Percentiles rank a stretch among this genome's conserved stretches.
These are phyloP conservation scores for Plenodomus tracheiphilus DNA, from an alignment of 2,329 filamentous ascomycete genomes.

Conservation along the genomic window DNA sequence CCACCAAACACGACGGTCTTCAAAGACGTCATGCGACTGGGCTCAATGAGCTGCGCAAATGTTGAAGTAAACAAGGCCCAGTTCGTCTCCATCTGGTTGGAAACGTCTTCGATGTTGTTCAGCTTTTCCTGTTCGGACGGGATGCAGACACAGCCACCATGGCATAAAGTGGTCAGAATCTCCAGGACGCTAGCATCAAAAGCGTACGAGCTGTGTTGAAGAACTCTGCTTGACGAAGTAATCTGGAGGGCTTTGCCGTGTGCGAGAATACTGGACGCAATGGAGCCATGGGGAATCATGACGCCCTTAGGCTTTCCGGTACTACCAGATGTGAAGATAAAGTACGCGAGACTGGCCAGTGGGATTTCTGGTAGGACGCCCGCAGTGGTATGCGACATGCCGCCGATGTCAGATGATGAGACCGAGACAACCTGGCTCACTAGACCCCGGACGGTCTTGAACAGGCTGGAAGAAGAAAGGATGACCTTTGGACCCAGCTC, in stretches of 20 bases:
- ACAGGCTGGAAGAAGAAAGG: not conserved
- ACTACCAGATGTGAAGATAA: constrained; percentile 58
- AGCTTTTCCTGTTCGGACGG: constrained; percentile 55
- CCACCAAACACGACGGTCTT: constrained; percentile 5
- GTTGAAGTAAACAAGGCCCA: constrained; percentile 1
- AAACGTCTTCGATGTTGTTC: constrained; percentile 49
- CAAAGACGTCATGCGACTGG: constrained; percentile 5
- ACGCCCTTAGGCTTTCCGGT: constrained; percentile 57
- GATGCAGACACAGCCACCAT: constrained; percentile 44
- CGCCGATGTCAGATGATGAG: too few relatives aligned
- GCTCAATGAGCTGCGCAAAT: constrained; percentile 10
- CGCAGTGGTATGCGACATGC: too few relatives aligned
- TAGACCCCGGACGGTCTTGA: too few relatives aligned
- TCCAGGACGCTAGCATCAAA: constrained; percentile 61
- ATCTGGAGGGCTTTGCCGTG: not conserved
- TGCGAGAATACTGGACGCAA: constrained; percentile 31
- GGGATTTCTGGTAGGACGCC: too few relatives aligned
- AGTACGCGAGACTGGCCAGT: too few relatives aligned
- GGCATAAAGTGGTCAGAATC: constrained; percentile 58
- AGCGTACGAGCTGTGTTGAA: constrained; percentile 61
- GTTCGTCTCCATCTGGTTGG: not conserved
- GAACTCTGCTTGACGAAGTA: not conserved
- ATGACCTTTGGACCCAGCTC: constrained; percentile 9
- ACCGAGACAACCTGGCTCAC: too few relatives aligned
- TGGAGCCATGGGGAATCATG: constrained; percentile 61